Evolutionary conservation across 495 filamentous ascomycete genomes (phyloP), one percentile per base, ranked within the genome.

Genomic region (Staphylotrichum tortipilum): DNA sequence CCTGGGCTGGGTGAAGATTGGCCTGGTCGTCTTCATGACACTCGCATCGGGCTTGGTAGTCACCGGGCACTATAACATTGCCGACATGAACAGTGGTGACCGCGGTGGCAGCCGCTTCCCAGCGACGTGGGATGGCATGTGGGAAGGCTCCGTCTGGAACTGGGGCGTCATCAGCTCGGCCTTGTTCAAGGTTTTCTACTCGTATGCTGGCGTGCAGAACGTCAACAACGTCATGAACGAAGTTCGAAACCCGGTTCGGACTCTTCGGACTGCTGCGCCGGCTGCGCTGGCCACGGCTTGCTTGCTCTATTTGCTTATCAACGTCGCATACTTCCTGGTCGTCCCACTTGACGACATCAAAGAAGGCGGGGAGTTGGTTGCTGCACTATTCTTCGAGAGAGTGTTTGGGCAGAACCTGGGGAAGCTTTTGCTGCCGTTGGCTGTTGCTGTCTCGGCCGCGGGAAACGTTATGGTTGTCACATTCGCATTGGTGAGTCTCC

Each of bases 381-480:
- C 79, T 0, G 84, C 83, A 0, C 58, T 87, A 8, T 80, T 88
- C 36, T 86, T 88, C 46, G 75, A 82, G 47, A 68, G 72, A n/a
- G 66, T 81, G 0, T 85, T 88, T 66, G 83, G 83, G 0, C 62
- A 68, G 11, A 63, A 68, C 7, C 48, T 81, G 17, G 84, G 84
- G 1, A 75, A 68, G 24, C 68, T 64, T 5, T 34, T 47, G 1
- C 34, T 47, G 6, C 34, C 45, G 22, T 15, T 47, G 8, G 45
- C 45, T 2, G 34, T 47, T 0, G 45, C 45, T 2, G 15, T 82
- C 14, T 85, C 81, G 0, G 84, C 81, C 0, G 78, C 75, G 1
- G 85, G 85, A 0, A 88, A 88, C 60, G 81, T 88, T 2, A 86
- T 89, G 81, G 83, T 87, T 1, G 83, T 86, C 7, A 84, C 83